Percentiles rank a stretch among this genome's conserved stretches.
These are phyloP conservation scores for Erodium texanum DNA, from an alignment of 441 rosid species.

Conservation along the genomic window DNA sequence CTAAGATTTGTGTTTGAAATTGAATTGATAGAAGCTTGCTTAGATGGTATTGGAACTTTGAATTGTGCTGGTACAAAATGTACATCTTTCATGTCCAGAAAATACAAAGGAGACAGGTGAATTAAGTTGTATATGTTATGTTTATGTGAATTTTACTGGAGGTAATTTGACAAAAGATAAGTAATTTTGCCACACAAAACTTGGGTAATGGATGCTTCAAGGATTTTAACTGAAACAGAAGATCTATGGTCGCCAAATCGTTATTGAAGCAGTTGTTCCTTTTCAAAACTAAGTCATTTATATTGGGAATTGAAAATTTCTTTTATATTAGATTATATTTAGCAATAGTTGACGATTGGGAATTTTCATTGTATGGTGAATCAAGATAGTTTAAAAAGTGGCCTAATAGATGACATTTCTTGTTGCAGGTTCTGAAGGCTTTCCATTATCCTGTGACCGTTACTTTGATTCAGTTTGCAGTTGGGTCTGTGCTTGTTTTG, in stretches of 20 bases:
- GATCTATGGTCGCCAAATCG: too few species aligned
- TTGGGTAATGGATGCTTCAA: background rate
- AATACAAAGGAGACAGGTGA: background rate
- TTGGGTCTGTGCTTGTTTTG: conserved; percentile 60
- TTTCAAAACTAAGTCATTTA: background rate
- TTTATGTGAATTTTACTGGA: background rate
- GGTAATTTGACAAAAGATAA: background rate
- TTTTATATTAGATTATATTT: background rate
- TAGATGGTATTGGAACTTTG: background rate
- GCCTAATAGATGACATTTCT: background rate
- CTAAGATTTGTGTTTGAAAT: background rate
- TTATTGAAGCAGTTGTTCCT: too few species aligned
- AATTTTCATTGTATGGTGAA: background rate
- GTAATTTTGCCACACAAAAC: background rate
- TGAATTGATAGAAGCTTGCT: background rate
- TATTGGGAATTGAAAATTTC: background rate
- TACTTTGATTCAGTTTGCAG: conserved; percentile 64
- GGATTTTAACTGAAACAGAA: background rate
- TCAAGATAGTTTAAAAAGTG: background rate
- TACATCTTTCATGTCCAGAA: background rate
- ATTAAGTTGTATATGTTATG: background rate
- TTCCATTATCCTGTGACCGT: conserved; percentile 67
- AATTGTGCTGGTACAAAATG: background rate
- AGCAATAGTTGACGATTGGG: background rate
- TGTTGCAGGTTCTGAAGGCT: conserved; percentile 72